Conservation (phyloP, 805 yeast species). For the Kluyveromyces dobzhanskii region DNA sequence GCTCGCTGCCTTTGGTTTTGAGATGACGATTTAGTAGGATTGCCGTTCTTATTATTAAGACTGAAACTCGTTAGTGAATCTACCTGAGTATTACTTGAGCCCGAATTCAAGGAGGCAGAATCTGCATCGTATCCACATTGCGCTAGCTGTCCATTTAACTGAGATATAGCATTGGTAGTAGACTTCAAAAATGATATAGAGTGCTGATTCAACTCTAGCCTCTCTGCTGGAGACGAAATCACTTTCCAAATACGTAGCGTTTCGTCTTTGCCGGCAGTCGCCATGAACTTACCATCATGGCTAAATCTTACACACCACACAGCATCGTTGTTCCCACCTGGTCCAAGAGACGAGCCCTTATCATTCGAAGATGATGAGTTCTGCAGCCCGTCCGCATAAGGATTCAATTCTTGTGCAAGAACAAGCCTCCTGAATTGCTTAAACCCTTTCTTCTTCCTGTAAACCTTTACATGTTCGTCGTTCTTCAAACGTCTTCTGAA, state of each 20-base stretch:
- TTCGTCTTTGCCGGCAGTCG: conserved; percentile 76
- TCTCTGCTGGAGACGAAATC: conserved; percentile 59
- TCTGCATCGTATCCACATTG: conserved; percentile 1
- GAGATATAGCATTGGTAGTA: conserved; percentile 8
- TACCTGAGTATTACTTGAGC: neutral
- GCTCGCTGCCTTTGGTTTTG: neutral
- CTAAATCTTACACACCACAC: conserved; percentile 72
- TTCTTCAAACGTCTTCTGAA: conserved; percentile 35
- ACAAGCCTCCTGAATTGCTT: conserved; percentile 45
- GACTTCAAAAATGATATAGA: conserved; percentile 11
- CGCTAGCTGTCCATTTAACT: conserved; percentile 4
- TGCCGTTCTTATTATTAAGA: too few relatives aligned
- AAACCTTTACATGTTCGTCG: conserved; percentile 49
- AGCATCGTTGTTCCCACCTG: conserved; percentile 30
- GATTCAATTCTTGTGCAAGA: conserved; percentile 54
- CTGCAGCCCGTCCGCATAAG: conserved; percentile 2
- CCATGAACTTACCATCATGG: conserved; percentile 72
- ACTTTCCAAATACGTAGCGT: conserved; percentile 71
- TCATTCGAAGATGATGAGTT: neutral
- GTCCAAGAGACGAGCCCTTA: conserved; percentile 1
- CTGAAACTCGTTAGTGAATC: neutral
- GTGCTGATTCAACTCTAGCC: conserved; percentile 36
- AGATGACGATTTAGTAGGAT: too few relatives aligned
- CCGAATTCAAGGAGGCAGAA: neutral
- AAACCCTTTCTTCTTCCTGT: conserved; percentile 38